A percentile compares a stretch with the other conserved stretches of the same genome.
Conservation (phyloP, 2,329 filamentous ascomycete genomes). For the Fonsecaea monophora region DNA sequence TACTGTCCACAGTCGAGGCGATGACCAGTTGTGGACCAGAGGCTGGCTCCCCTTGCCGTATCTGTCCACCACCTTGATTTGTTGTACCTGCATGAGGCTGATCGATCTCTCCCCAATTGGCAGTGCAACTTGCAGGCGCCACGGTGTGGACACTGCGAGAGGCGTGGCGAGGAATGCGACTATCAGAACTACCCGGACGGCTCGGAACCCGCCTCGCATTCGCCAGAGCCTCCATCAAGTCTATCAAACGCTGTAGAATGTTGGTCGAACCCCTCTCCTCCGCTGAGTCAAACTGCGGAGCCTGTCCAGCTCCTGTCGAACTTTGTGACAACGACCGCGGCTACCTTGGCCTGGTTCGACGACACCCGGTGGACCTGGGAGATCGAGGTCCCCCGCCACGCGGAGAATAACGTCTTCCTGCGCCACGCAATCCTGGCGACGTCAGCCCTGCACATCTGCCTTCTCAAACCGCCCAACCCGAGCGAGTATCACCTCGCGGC, state of each 20-base stretch:
- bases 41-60: not conserved
- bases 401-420: constrained; percentile 10
- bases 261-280: not conserved
- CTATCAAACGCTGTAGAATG: not conserved
- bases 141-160: constrained; percentile 10
- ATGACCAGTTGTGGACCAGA: not conserved
- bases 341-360: constrained; percentile 15
- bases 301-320: constrained; percentile 9
- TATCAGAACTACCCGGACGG: constrained; percentile 1
- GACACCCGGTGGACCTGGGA: constrained; percentile 10
- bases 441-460: constrained; percentile 15
- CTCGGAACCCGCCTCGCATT: not conserved
- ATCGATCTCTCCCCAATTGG: not conserved
- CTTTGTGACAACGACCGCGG: constrained; percentile 2
- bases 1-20: not conserved
- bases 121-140: constrained; percentile 15
- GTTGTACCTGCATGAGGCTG: constrained; percentile 1
- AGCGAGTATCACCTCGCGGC: constrained; percentile 10
- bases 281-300: constrained; percentile 4
- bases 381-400: constrained; percentile 5
- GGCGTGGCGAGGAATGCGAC: constrained; percentile 16
- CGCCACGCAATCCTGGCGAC: constrained; percentile 18
- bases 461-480: constrained; percentile 1
- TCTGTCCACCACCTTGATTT: not conserved
- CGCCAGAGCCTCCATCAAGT: not conserved